Conservation (phyloP, 352 stramenopile species). For the Globisporangium alternatum region DNA sequence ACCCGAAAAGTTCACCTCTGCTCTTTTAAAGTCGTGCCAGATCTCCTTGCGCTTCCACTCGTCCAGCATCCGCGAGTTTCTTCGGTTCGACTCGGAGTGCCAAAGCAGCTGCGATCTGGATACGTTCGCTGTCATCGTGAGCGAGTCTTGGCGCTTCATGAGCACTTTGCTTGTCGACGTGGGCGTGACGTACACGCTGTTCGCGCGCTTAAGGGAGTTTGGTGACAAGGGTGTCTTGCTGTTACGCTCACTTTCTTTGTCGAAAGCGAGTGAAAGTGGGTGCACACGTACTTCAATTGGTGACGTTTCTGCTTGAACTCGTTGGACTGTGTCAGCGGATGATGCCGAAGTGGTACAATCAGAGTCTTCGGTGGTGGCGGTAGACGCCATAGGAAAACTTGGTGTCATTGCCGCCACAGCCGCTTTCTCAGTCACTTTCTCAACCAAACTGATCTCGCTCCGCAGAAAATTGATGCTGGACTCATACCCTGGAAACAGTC, state of each 20-base stretch:
- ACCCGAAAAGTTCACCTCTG: constrained; percentile 43
- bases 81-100: constrained; percentile 28
- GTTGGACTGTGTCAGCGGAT: neutral
- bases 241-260: constrained; percentile 14
- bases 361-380: neutral
- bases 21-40: constrained; percentile 69
- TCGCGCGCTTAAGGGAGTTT: constrained; percentile 38
- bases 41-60: constrained; percentile 75
- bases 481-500: constrained; percentile 10
- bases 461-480: constrained; percentile 6
- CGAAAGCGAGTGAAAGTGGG: constrained; percentile 21
- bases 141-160: constrained; percentile 24
- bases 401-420: neutral
- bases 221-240: constrained; percentile 25
- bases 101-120: constrained; percentile 44
- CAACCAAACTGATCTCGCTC: constrained; percentile 13
- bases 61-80: constrained; percentile 52
- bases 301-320: neutral
- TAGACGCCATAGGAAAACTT: neutral
- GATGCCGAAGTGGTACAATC: neutral
- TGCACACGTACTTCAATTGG: constrained; percentile 22
- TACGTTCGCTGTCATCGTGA: constrained; percentile 9
- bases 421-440: constrained; percentile 9
- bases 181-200: constrained; percentile 30
- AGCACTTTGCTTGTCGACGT: constrained; percentile 14